Evolutionary conservation across 306 rosid genomes (phyloP), one percentile per base, ranked within the genome.

Genomic region (Quercus variabilis): DNA sequence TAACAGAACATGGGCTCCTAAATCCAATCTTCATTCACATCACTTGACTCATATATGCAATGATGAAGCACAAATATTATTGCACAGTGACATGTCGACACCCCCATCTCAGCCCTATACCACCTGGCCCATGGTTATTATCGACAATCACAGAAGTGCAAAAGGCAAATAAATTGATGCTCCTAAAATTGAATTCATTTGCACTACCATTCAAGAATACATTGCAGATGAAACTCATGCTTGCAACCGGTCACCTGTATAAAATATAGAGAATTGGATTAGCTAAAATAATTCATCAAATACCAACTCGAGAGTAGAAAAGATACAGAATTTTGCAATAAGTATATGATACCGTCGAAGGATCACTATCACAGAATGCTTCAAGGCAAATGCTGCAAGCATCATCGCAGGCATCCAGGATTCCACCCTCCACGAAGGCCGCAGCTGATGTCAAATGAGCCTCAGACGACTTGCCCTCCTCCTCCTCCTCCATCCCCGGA

Each of bases 321-420:
- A 26, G 15, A 28, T 30, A 28, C 1, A 23, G 43, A 23, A 56
- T 46, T 46, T 57, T 59, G 11, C 63, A 54, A 80, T 60, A 69
- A 30, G 15, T 71, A 64, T 57, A 28, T 5, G 10, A 5, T 85
- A 95, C 99, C 82, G 98, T 86, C 1, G 99, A 91, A 78, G 99
- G 99, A 88, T 95, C 97, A 78, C 92, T 95, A 3, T 92, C 92
- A 72, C 87, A 85, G 75, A 95, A 95, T 52, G 74, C 90, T 71
- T 95, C 99, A 56, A 95, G 97, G 75, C 99, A 95, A 80, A 95
- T 95, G 80, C 99, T 95, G 85, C 99, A 95, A 79, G 99, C 83
- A 83, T 92, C 98, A 76, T 91, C 99, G 77, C 97, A 95, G 30
- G 98, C 97, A 6, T 95, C 98, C 88, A 91, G 99, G 65, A 95